Evolutionary conservation across 257 asterid genomes (phyloP), one percentile per base, ranked within the genome.

Genomic region (Scutellaria minor): DNA sequence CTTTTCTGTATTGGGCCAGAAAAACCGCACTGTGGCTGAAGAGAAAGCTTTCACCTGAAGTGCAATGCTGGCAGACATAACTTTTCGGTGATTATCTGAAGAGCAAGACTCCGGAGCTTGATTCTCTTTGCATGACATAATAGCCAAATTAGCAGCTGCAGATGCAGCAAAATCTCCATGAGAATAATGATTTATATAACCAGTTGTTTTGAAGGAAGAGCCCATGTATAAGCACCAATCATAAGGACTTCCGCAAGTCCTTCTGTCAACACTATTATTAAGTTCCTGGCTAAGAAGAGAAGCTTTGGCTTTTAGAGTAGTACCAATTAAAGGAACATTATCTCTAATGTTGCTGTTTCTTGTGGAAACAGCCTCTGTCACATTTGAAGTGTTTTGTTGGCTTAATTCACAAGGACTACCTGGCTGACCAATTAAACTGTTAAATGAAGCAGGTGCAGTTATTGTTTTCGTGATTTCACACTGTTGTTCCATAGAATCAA

Each of bases 131-230:
- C 87, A 76, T 75, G 90, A 83, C 74, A 90, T 81, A 58, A 78
- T 67, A 64, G 95, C 91, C 78, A 90, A 84, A 79, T 77, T 88
- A 55, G 95, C 95, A 66, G 98, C 97, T 45, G 98, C 98, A 37
- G 96, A 82, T 31, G 96, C 96, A 77, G 91, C 87, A 72, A 90
- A 92, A 58, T 92, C 95, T 77, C 98, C 98, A 77, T 92, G 96
- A 60, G 80, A 68, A 83, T 90, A 92, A 70, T 80, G 68, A 83
- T 92, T 92, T 45, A 87, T 71, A 46, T 88, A 90, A 64, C 87
- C 87, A 20, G 83, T 83, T 71, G 65, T 56, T 44, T 82, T 87
- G 81, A 92, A 92, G 72, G 91, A 85, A 59, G 83, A 88, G 8
- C 98, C 96, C 84, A 14, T 80, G 88, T 78, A 90, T 37, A 60